Base-by-base conservation (phyloP, 192 early-diverging fungal species). In the Backusella luteola region DNA sequence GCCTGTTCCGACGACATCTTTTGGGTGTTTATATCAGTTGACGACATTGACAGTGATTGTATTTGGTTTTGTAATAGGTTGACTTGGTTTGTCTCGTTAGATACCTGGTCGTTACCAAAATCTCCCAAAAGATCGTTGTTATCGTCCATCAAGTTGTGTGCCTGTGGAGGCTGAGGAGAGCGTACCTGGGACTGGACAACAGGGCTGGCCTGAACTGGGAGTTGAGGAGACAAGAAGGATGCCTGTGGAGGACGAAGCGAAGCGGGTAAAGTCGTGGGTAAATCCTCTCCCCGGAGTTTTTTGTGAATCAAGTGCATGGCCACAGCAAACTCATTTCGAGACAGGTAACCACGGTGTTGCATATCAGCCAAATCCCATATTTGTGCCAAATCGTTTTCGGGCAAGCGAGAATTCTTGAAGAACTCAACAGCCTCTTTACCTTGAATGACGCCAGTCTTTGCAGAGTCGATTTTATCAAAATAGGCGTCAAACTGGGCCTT, bases 241-340 rank as follows among this genome's bases (percentile, higher is more conserved):
- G 84, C 74, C 5, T 85, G 77, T 21, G 90, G 91, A 34, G 94
- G 93, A 29, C 88, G 74, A 53, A 93, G 71, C 4, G 84, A 84
- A 0, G 78, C 14, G 12, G 94, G 91, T 11, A 92, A 79, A 3
- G 84, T 83, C 1, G 80, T 75, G 5, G 92, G 92, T 29, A 93
- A 79, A 1, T 78, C 72, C 0, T 78, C 82, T 11, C 91, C 90
- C 19, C 82, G 76, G 15, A 91, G 76, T 63, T 83, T 87, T 44
- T 86, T 87, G 76, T 89, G 88, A 70, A 94, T 94, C 21, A 96
- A 79, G 69, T 93, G 85, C 93, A 96, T 93, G 4, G 93, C 91
- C 12, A 96, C 90, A 1, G 91, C 90, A 83, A 94, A 96, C 81
- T 94, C 91, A 34, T 94, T 90, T 41, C 86, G 82, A 38, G 83